Percentiles rank a stretch among this genome's conserved stretches.
Conservation (phyloP, 805 yeast genomes). For the Kurtzmaniella cleridarum region DNA sequence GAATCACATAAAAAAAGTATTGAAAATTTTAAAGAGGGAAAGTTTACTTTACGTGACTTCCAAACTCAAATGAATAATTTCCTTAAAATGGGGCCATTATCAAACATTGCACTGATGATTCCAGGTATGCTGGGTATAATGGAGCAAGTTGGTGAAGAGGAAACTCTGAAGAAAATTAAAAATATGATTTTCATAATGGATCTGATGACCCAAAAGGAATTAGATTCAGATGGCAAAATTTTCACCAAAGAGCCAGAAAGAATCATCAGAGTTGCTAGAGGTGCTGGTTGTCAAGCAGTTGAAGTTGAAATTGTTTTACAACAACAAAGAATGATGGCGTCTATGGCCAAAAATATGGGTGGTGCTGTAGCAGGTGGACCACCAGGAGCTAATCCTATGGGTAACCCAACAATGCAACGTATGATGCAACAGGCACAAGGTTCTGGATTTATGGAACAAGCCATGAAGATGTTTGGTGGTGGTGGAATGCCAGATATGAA, state of each 20-base stretch:
- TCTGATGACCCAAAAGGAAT: slow-evolving; percentile 89
- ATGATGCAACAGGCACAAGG: slow-evolving; percentile 53
- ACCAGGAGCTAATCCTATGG: slow-evolving; percentile 8
- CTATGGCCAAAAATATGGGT: slow-evolving; percentile 57
- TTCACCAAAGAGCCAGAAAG: slow-evolving; percentile 80
- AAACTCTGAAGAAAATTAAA: slow-evolving; percentile 76
- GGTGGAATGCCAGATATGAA: slow-evolving; percentile 48
- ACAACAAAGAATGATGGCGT: slow-evolving; percentile 92
- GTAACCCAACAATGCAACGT: slow-evolving; percentile 39
- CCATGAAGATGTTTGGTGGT: slow-evolving; percentile 60
- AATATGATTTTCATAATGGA: slow-evolving; percentile 89
- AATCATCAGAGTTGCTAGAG: slow-evolving; percentile 85
- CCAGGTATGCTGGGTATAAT: slow-evolving; percentile 86
- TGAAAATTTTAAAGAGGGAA: slow-evolving; percentile 92
- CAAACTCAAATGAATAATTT: slow-evolving; percentile 93
- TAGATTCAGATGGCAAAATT: slow-evolving; percentile 81
- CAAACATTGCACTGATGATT: slow-evolving; percentile 91
- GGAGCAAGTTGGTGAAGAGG: slow-evolving; percentile 87
- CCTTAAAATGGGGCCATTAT: slow-evolving; percentile 93
- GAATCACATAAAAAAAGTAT: slow-evolving; percentile 82
- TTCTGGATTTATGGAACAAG: slow-evolving; percentile 52
- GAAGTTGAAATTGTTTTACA: slow-evolving; percentile 89
- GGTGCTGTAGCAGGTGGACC: slow-evolving; percentile 16
- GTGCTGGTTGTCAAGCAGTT: slow-evolving; percentile 86
- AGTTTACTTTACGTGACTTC: slow-evolving; percentile 84